A percentile compares a stretch with the other conserved stretches of the same genome.
These are phyloP conservation scores for Mikania micrantha DNA, from an alignment of 129 eudicot species.

Conservation along the genomic window DNA sequence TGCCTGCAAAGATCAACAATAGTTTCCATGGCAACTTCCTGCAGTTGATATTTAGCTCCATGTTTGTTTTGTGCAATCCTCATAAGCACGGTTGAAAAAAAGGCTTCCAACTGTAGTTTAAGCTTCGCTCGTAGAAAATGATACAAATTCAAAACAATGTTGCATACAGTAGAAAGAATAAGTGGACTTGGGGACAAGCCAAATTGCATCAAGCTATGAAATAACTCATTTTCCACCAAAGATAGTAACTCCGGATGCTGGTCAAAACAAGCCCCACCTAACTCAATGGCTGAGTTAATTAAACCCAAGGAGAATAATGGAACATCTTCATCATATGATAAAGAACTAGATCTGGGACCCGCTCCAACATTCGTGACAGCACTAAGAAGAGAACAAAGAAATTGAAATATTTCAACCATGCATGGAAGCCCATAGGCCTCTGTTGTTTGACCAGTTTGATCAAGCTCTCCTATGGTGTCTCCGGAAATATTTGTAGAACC, in stretches of 20 bases:
- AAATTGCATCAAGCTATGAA: slow-evolving; percentile 53
- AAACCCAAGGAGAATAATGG: slow-evolving; percentile 70
- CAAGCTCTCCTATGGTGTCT: slow-evolving; percentile 15
- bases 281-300: slow-evolving; percentile 64
- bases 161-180: slow-evolving; percentile 66
- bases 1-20: slow-evolving; percentile 71
- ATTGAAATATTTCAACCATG: slow-evolving; percentile 70
- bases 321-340: slow-evolving; percentile 70
- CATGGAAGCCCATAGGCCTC: slow-evolving; percentile 64
- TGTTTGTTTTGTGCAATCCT: slow-evolving; percentile 54
- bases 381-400: slow-evolving; percentile 62
- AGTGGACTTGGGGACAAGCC: slow-evolving; percentile 71
- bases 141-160: slow-evolving; percentile 55
- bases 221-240: slow-evolving; percentile 60
- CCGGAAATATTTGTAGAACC: slow-evolving; percentile 16
- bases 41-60: slow-evolving; percentile 68
- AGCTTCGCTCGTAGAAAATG: slow-evolving; percentile 52
- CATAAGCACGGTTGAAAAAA: slow-evolving; percentile 50
- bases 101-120: slow-evolving; percentile 68
- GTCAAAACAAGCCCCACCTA: slow-evolving; percentile 53
- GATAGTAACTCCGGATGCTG: slow-evolving; percentile 52
- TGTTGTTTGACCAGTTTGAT: slow-evolving; percentile 23
- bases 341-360: slow-evolving; percentile 45
- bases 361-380: slow-evolving; percentile 29
- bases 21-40: slow-evolving; percentile 80